A percentile compares a stretch with the other conserved stretches of the same genome.
phyloP scores from a whole-genome alignment of 495 filamentous ascomycete genomes.

The Annulohypoxylon maeteangense region DNA sequence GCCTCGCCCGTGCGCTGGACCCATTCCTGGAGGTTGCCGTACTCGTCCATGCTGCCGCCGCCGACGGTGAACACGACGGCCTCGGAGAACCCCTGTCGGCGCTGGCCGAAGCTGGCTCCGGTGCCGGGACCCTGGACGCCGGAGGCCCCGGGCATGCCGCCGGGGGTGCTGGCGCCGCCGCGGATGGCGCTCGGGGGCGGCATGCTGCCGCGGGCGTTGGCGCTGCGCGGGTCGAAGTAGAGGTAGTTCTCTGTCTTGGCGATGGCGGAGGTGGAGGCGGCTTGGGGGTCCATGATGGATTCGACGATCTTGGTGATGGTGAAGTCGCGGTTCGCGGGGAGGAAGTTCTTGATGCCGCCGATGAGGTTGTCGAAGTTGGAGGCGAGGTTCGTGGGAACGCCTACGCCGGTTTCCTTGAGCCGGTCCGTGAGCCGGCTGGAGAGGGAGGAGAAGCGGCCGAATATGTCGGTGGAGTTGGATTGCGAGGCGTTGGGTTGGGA shows the following conservation, averaged over 20 bases:
- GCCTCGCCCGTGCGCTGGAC: conserved; percentile 73
- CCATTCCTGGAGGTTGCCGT: conserved; percentile 98
- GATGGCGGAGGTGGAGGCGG: conserved; percentile 89
- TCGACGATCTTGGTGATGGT: conserved; percentile 98
- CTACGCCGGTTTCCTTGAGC: conserved; percentile 84
- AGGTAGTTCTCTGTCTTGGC: conserved; percentile 97
- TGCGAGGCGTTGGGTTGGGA: conserved; percentile 66
- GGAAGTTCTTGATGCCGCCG: conserved; percentile 98
- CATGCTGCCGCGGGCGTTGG: conserved; percentile 94
- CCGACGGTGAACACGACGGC: conserved; percentile 97
- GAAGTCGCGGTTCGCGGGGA: conserved; percentile 93
- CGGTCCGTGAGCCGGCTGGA: conserved; percentile 92
- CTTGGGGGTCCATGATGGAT: conserved; percentile 95
- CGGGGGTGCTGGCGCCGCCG: conserved; percentile 48
- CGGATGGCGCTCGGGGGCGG: conserved; percentile 71
- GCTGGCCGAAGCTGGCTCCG: conserved; percentile 89
- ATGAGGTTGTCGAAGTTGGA: conserved; percentile 95
- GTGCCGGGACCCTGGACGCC: conserved; percentile 68
- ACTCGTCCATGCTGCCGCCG: conserved; percentile 98
- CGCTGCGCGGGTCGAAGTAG: conserved; percentile 96
- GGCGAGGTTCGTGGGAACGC: conserved; percentile 67
- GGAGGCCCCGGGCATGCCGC: conserved; percentile 56
- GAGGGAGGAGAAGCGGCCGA: conserved; percentile 88
- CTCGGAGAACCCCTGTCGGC: conserved; percentile 92
- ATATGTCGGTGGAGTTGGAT: conserved; percentile 74